These are phyloP conservation scores for Thraustochytrium sp. DNA, from an alignment of 352 stramenopile species.

Conservation along the genomic window DNA sequence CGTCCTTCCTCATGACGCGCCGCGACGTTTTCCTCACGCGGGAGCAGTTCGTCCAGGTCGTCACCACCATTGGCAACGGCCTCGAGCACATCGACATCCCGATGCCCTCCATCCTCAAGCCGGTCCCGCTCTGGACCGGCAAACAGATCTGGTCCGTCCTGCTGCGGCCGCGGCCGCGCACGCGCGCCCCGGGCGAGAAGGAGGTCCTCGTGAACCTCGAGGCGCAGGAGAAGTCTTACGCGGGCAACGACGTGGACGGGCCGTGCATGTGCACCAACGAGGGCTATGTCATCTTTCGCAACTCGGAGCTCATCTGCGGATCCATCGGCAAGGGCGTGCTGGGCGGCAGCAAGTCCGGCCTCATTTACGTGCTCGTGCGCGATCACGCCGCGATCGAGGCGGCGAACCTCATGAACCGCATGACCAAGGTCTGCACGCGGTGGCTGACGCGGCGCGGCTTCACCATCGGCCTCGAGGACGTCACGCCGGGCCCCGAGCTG, in stretches of 20 bases:
- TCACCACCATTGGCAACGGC: conserved; percentile 89
- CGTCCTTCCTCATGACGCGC: conserved; percentile 94
- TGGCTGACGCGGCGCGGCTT: conserved; percentile 97
- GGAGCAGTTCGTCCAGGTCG: conserved; percentile 89
- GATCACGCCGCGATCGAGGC: conserved; percentile 85
- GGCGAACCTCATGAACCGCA: conserved; percentile 92
- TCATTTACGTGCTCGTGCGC: conserved; percentile 95
- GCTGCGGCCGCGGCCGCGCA: conserved; percentile 77
- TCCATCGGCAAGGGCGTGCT: conserved; percentile 98
- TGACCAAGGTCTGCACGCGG: conserved; percentile 92
- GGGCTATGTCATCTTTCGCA: conserved; percentile 91
- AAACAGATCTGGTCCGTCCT: conserved; percentile 91
- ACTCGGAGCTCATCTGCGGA: conserved; percentile 93
- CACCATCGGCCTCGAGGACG: conserved; percentile 99
- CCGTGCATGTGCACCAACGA: conserved; percentile 96
- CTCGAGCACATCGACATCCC: conserved; percentile 86
- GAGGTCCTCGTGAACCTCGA: conserved; percentile 67
- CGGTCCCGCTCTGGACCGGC: conserved; percentile 89
- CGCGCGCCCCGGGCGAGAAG: conserved; percentile 50
- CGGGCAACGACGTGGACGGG: conserved; percentile 58
- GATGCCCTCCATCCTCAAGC: conserved; percentile 72
- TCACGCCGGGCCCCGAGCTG: conserved; percentile 91
- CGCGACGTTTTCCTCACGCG: conserved; percentile 96
- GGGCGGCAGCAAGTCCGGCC: conserved; percentile 92
- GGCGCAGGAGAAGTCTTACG: conserved; percentile 91